Evolutionary conservation across 495 filamentous ascomycete species (phyloP).

Genomic region (Hamigera avellanea): DNA sequence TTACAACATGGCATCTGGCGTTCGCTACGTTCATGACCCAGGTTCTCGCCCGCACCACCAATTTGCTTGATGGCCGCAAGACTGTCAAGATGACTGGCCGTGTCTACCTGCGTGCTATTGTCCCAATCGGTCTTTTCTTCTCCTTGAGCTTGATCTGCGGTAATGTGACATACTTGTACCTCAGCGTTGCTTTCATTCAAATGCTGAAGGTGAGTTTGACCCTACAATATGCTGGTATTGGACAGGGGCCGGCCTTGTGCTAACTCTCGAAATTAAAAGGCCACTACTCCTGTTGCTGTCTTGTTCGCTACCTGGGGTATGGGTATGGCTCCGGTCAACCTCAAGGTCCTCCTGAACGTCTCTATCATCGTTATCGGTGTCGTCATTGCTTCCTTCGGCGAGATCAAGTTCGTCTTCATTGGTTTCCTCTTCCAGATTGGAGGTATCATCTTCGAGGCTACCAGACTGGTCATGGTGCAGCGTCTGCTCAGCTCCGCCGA

Average conservation of each 20-base stretch:
- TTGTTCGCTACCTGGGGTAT: slow-evolving; percentile 76
- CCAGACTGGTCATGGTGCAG: slow-evolving; percentile 86
- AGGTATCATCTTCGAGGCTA: slow-evolving; percentile 82
- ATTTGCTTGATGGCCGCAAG: slow-evolving; percentile 78
- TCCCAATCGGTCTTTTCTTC: slow-evolving; percentile 89
- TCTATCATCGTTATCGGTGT: slow-evolving; percentile 84
- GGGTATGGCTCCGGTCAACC: slow-evolving; percentile 62
- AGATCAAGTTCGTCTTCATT: slow-evolving; percentile 80
- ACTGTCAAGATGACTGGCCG: slow-evolving; percentile 87
- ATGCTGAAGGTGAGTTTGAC: slow-evolving; percentile 71
- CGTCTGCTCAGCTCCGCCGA: slow-evolving; percentile 76
- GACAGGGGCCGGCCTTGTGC: no score
- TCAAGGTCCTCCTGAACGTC: slow-evolving; percentile 75
- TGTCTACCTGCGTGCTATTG: slow-evolving; percentile 81
- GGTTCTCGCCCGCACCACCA: slow-evolving; percentile 73
- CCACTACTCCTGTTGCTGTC: slow-evolving; percentile 83
- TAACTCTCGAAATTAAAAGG: slow-evolving; percentile 31
- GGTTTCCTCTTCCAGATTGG: slow-evolving; percentile 79
- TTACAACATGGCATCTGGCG: slow-evolving; percentile 86
- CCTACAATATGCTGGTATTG: neutral
- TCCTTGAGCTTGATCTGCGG: slow-evolving; percentile 89
- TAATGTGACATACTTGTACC: slow-evolving; percentile 85
- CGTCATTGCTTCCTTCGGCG: slow-evolving; percentile 78
- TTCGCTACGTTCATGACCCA: slow-evolving; percentile 91
- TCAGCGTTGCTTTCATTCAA: slow-evolving; percentile 91